Base-by-base conservation (phyloP, 2,329 filamentous ascomycete genomes). In the Penicillium occitanis region DNA sequence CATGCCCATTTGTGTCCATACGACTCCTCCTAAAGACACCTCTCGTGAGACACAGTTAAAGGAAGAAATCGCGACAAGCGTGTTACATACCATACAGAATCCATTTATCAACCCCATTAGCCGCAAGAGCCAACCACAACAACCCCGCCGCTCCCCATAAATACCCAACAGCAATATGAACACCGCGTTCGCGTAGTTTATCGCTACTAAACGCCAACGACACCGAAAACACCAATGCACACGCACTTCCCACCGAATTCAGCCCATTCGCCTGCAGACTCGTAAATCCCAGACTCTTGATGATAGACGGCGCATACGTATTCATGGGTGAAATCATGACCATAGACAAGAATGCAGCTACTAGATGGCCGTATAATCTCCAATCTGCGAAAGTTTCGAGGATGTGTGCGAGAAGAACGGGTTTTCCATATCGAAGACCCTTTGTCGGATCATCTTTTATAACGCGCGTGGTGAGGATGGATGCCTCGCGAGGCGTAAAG, bases 291-390 rank as follows among this genome's bases (percentile, higher is more conserved):
- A 86, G 84, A 40, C 77, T 79, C 37, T 71, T 77, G 51, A 86
- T 81, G 14, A 86, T 82, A 1, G 82, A 80, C 0, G 84, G 84
- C 0, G 81, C 78, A 68, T 86, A 85, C 0, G 83, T 82, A 69
- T 84, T 69, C 53, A 69, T 69, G 10, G 67, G 65, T 5, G 65
- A 46, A 40, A 67, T 64, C 65, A 67, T 67, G 3, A 67, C 25
- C 65, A 67, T 67, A 7, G 65, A 67, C 25, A 67, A 53, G 44
- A 67, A 51, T 8, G 65, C 61, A 40, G 61, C 65, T 13, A 67
- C 46, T 4, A 67, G n/a, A 64, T 67, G 65, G 17, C 65, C 65
- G 8, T 67, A 67, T 22, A 68, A 33, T 19, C 64, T 40, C 64
- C 64, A 66, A 10, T 66, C 64, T 30, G 51, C 37, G 50, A 66